Evolutionary conservation across 1,284 basidiomycete species (phyloP), one percentile per base, ranked within the genome.

Genomic region (Cryptococcus hybrid): DNA sequence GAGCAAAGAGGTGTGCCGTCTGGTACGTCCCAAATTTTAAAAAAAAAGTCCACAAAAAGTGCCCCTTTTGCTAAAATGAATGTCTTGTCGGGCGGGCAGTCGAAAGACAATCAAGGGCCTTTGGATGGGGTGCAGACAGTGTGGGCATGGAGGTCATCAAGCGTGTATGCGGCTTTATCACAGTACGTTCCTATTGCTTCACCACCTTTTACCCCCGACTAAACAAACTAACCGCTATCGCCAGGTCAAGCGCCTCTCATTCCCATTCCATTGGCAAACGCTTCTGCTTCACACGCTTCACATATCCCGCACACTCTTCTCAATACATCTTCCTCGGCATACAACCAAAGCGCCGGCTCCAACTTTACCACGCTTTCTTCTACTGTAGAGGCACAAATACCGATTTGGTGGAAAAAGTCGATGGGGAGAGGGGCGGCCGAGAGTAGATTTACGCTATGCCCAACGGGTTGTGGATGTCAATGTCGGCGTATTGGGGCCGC

Each of bases 131-230:
- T 76, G 74, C 51, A 56, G 61, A 45, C 61, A 63, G 46, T 76
- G 74, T 52, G 58, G 64, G 13, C 74, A 76, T 59, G 73, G 73
- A 8, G 74, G 74, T 9, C 74, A 76, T 57, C 62, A 66, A 38
- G 62, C 53, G 2, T 76, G 74, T 51, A 70, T 76, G 66, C 56
- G 70, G 47, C 34, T 60, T 13, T 74, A 73, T 53, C 70, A 70
- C 52, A 47, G 71, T 71, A 51, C 56, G 70, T 30, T 30, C 30
- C 30, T 30, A 1, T 30, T 30, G 24, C 24, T 24, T 24, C 24
- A 24, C 24, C 24, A 24, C 24, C 24, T 24, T 24, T 24, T 24
- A 24, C 24, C 24, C 24, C 24, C 30, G 30, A 30, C 30, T 24
- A 30, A 30, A 30, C 30, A 3, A 3, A 30, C 30, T 30, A 30